These are phyloP conservation scores for Talaromyces sp. DNA, from an alignment of 2,329 filamentous ascomycete species.

Conservation along the genomic window DNA sequence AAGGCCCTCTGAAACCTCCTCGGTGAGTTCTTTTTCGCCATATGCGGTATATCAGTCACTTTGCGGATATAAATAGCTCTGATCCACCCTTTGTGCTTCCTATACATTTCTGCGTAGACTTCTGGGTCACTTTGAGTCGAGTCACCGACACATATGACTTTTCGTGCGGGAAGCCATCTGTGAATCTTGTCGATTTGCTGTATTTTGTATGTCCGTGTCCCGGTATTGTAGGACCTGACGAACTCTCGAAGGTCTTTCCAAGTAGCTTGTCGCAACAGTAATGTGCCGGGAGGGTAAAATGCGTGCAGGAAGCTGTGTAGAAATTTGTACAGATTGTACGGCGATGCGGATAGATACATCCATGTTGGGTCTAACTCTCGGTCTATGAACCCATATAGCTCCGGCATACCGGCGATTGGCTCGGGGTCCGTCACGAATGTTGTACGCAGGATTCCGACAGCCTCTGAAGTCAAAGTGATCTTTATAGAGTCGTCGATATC, in stretches of 20 bases:
- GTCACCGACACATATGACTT: constrained; percentile 82
- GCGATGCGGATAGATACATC: constrained; percentile 91
- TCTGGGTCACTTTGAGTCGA: constrained; percentile 90
- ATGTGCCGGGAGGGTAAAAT: constrained; percentile 71
- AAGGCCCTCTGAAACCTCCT: constrained; percentile 82
- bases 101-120: constrained; percentile 74
- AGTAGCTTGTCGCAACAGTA: constrained; percentile 78
- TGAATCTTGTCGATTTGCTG: constrained; percentile 74
- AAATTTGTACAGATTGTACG: constrained; percentile 91
- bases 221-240: constrained; percentile 71
- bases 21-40: constrained; percentile 69
- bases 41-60: constrained; percentile 70
- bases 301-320: constrained; percentile 67
- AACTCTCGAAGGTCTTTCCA: constrained; percentile 83
- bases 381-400: constrained; percentile 69
- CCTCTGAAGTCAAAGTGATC: constrained; percentile 74
- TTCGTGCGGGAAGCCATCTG: constrained; percentile 70
- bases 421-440: constrained; percentile 76
- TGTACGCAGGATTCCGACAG: constrained; percentile 72
- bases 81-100: constrained; percentile 70
- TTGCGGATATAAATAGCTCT: constrained; percentile 80
- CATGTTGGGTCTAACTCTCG: constrained; percentile 62
- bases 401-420: constrained; percentile 75
- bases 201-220: constrained; percentile 82
- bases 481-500: constrained; percentile 98